Evolutionary conservation across 1,284 basidiomycete genomes (phyloP).

Genomic region (Cerrena zonata): DNA sequence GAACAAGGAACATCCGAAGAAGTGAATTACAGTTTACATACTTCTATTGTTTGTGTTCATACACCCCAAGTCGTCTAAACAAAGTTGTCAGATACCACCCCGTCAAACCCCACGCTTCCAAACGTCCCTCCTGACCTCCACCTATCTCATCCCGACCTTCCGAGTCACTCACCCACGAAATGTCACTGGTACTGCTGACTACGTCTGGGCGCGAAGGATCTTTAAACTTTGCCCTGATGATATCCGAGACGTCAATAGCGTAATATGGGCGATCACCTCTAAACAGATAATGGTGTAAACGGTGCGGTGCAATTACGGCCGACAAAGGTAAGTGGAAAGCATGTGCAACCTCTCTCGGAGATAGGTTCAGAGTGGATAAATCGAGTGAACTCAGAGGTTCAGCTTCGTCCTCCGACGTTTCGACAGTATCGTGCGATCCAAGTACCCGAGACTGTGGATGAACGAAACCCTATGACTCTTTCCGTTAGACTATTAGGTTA

Average conservation of each 20-base stretch:
- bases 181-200: constrained; percentile 10
- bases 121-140: constrained; percentile 34
- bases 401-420: constrained; percentile 25
- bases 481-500: background rate
- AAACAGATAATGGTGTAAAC: constrained; percentile 50
- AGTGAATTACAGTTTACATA: no score
- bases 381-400: constrained; percentile 56
- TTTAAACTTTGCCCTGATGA: constrained; percentile 31
- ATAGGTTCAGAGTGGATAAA: constrained; percentile 46
- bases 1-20: no score
- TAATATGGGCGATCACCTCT: constrained; percentile 53
- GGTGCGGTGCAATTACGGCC: constrained; percentile 40
- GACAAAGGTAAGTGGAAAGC: constrained; percentile 66
- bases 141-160: constrained; percentile 38
- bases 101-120: constrained; percentile 77
- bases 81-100: constrained; percentile 72
- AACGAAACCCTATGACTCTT: constrained; percentile 53
- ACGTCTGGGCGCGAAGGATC: constrained; percentile 15
- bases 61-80: constrained; percentile 46
- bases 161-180: constrained; percentile 20
- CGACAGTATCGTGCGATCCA: constrained; percentile 7
- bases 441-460: constrained; percentile 15
- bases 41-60: constrained; percentile 16
- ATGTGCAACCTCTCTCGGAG: constrained; percentile 60
- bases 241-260: constrained; percentile 63